Evolutionary conservation across 2,329 filamentous ascomycete species (phyloP).

Genomic region (Diaporthe citri): DNA sequence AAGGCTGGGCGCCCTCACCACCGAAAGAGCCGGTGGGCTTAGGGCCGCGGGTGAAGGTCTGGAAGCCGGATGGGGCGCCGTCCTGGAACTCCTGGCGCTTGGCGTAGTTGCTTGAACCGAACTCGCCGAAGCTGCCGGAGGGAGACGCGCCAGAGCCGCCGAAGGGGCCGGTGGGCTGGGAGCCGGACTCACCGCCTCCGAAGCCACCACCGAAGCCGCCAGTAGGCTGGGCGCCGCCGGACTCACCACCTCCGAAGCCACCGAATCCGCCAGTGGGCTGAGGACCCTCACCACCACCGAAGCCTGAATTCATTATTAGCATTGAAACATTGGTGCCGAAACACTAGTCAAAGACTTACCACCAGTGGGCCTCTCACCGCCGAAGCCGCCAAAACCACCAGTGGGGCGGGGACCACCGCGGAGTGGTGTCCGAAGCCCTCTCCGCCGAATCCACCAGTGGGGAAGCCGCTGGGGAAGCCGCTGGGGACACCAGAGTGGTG

Average conservation of each 20-base stretch:
- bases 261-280: slow-evolving; percentile 14
- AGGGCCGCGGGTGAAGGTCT: slow-evolving; percentile 12
- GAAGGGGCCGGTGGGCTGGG: slow-evolving; percentile 26
- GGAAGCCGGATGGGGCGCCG: slow-evolving; percentile 27
- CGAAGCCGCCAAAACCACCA: slow-evolving; percentile 31
- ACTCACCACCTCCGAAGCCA: background rate
- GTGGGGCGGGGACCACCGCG: slow-evolving; percentile 27
- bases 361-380: background rate
- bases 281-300: slow-evolving; percentile 4
- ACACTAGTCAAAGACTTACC: background rate
- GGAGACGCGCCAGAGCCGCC: slow-evolving; percentile 15
- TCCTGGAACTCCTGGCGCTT: background rate
- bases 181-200: background rate
- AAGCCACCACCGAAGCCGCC: slow-evolving; percentile 2
- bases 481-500: slow-evolving; percentile 23
- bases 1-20: background rate
- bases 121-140: slow-evolving; percentile 4
- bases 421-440: slow-evolving; percentile 21
- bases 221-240: background rate
- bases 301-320: background rate
- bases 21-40: slow-evolving; percentile 8
- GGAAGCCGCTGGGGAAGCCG: slow-evolving; percentile 24
- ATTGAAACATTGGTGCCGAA: background rate
- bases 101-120: background rate
- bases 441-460: slow-evolving; percentile 24